Evolutionary conservation across 495 filamentous ascomycete genomes (phyloP).

Genomic region (Podospora appendiculata): DNA sequence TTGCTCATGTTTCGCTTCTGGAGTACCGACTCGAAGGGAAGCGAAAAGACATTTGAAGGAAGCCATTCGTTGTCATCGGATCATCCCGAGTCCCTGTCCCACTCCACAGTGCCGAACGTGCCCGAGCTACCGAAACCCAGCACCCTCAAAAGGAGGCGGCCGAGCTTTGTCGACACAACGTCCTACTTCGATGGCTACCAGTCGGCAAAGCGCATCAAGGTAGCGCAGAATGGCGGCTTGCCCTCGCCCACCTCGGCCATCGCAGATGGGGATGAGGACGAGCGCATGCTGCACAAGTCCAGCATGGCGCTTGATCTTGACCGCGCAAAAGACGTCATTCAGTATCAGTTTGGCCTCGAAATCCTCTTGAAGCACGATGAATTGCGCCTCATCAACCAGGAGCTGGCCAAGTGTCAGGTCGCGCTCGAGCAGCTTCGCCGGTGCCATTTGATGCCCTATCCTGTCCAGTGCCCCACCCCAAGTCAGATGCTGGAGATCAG

Average conservation of each 20-base stretch:
- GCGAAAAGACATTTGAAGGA: conserved; percentile 27
- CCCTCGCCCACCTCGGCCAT: conserved; percentile 23
- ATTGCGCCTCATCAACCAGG: conserved; percentile 87
- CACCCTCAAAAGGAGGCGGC: conserved; percentile 28
- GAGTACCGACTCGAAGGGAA: conserved; percentile 40
- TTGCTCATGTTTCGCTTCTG: conserved; percentile 44
- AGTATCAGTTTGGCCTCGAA: conserved; percentile 82
- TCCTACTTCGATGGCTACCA: conserved; percentile 1
- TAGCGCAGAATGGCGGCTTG: conserved; percentile 24
- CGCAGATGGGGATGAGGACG: conserved; percentile 13
- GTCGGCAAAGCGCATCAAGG: conserved; percentile 28
- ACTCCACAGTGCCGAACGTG: background rate
- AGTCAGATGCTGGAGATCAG: conserved; percentile 58
- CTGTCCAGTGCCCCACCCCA: conserved; percentile 52
- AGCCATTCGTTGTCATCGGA: conserved; percentile 8
- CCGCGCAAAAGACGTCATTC: conserved; percentile 61
- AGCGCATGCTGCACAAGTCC: conserved; percentile 11
- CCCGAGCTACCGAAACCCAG: conserved; percentile 8
- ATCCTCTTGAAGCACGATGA: conserved; percentile 93
- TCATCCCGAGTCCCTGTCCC: background rate
- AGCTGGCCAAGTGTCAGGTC: conserved; percentile 90
- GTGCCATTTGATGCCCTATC: conserved; percentile 84
- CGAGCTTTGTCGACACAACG: conserved; percentile 21
- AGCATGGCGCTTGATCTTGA: conserved; percentile 18
- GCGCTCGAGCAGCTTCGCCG: conserved; percentile 92